phyloP scores from a whole-genome alignment of 192 early-diverging fungal species.

The Spinellus fusiger region DNA sequence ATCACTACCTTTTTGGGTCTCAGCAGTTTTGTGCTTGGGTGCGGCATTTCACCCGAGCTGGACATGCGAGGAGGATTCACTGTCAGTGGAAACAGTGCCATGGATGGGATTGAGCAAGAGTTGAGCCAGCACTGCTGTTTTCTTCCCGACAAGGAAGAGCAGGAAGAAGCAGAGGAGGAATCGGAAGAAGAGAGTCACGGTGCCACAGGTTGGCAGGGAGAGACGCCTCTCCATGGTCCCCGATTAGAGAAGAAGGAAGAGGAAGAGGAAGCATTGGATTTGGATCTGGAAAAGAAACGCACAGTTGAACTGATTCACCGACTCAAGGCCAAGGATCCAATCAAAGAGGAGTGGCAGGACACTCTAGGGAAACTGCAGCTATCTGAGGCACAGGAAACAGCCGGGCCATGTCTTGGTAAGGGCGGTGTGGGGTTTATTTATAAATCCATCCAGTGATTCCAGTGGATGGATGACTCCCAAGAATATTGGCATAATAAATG shows the following conservation, averaged over 20 bases:
- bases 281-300: neutral
- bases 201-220: conserved; percentile 21
- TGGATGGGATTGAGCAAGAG: conserved; percentile 33
- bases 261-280: neutral
- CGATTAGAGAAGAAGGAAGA: neutral
- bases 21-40: conserved; percentile 45
- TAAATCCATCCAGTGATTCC: too few relatives aligned
- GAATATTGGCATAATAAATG: too few relatives aligned
- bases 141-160: neutral
- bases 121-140: conserved; percentile 10
- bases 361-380: conserved; percentile 11
- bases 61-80: conserved; percentile 47
- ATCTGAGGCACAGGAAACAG: neutral
- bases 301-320: conserved; percentile 20
- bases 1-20: conserved; percentile 45
- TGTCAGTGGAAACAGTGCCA: neutral
- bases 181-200: conserved; percentile 1
- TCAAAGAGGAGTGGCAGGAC: conserved; percentile 20
- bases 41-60: conserved; percentile 50
- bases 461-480: too few relatives aligned
- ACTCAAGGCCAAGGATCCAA: conserved; percentile 20
- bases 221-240: neutral
- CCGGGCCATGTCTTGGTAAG: too few relatives aligned
- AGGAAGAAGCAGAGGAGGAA: neutral
- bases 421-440: too few relatives aligned